A percentile compares a stretch with the other conserved stretches of the same genome.
Evolutionary conservation across 345 rosid genomes (phyloP).

Genomic region (Melastoma malabathricum): DNA sequence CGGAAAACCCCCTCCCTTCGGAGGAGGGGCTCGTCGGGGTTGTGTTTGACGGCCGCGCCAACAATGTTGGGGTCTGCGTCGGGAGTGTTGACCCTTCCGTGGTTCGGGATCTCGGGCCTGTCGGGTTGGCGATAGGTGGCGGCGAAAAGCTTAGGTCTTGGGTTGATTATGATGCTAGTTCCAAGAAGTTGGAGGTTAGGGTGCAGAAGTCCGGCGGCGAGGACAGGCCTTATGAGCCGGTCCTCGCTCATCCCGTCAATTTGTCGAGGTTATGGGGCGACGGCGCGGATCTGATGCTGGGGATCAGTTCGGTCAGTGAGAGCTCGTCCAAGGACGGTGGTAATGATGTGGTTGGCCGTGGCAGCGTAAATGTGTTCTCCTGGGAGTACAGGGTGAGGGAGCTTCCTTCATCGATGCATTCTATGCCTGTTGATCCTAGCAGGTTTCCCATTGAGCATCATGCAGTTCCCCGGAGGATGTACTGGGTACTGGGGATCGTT

Average conservation of each 20-base stretch:
- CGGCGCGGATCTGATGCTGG: conserved; percentile 14
- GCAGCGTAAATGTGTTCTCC: conserved; percentile 22
- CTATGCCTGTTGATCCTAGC: conserved; percentile 19
- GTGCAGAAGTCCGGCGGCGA: conserved; percentile 21
- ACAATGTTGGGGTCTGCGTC: conserved; percentile 18
- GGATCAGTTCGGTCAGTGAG: conserved; percentile 15
- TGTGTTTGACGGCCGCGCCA: conserved; percentile 27
- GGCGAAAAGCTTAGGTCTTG: conserved; percentile 38
- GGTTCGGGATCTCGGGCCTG: conserved; percentile 17
- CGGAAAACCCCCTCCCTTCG: conserved; percentile 17
- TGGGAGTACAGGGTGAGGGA: conserved; percentile 34
- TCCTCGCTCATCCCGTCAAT: conserved; percentile 20
- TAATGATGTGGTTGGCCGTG: conserved; percentile 1
- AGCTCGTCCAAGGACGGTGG: conserved; percentile 15
- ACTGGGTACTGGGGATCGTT: conserved; percentile 25
- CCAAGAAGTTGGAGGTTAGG: conserved; percentile 33
- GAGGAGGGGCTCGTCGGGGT: conserved; percentile 21
- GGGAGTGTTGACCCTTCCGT: conserved; percentile 17
- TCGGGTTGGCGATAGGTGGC: conserved; percentile 15
- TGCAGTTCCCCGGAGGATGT: conserved; percentile 4
- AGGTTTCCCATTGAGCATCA: conserved; percentile 3
- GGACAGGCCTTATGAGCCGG: conserved; percentile 25
- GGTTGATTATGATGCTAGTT: conserved; percentile 39
- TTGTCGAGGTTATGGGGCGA: conserved; percentile 25
- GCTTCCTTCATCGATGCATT: conserved; percentile 29